These are phyloP conservation scores for Conticribra weissflogii DNA, from an alignment of 108 stramenopile species.

Conservation along the genomic window DNA sequence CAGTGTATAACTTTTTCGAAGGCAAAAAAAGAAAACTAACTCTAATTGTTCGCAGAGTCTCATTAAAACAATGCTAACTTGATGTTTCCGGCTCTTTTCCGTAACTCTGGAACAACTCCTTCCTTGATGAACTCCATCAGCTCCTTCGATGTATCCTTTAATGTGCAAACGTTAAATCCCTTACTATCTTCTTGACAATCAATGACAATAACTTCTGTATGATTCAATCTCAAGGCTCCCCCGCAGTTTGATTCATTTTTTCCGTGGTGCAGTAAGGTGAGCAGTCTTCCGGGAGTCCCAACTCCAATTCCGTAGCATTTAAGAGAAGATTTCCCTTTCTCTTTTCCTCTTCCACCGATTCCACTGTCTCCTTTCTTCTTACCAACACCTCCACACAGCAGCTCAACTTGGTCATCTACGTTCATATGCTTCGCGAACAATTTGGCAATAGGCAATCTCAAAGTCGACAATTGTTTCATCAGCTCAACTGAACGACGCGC, in stretches of 20 bases:
- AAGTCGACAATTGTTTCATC: conserved; percentile 64
- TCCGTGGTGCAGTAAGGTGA: conserved; percentile 42
- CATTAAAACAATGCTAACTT: conserved; percentile 69
- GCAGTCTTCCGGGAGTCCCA: conserved; percentile 81
- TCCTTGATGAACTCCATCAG: conserved; percentile 65
- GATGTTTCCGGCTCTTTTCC: conserved; percentile 53
- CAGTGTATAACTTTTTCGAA: no score
- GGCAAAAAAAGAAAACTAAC: no score
- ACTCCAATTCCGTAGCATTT: conserved; percentile 69
- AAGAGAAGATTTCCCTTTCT: conserved; percentile 13
- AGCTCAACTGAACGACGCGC: conserved; percentile 80
- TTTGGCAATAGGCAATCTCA: conserved; percentile 75
- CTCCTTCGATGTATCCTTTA: conserved; percentile 85
- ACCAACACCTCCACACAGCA: conserved; percentile 35
- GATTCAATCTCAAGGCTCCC: conserved; percentile 59
- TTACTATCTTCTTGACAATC: conserved; percentile 71
- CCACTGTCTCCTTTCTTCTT: not conserved
- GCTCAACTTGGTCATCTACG: conserved; percentile 63
- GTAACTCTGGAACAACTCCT: conserved; percentile 57
- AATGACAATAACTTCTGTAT: conserved; percentile 64
- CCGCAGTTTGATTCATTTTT: conserved; percentile 12
- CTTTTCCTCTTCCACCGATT: conserved; percentile 4
- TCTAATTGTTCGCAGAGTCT: no score
- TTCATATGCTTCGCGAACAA: conserved; percentile 84
- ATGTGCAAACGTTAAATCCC: conserved; percentile 73